Base-by-base conservation (phyloP, 2,329 filamentous ascomycete species). In the Talaromyces sp. region DNA sequence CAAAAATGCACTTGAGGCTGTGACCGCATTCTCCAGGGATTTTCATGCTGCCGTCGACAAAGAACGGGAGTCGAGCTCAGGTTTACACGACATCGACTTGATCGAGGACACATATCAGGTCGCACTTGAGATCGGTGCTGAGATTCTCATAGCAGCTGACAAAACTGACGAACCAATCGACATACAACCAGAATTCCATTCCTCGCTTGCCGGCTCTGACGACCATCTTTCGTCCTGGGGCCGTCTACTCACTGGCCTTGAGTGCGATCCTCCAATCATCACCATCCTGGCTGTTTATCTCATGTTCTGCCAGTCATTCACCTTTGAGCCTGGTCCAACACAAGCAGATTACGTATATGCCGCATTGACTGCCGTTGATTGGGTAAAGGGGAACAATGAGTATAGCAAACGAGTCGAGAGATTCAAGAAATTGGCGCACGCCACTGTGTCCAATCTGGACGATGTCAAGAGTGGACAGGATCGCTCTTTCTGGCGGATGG, bases 331-430 rank as follows among this genome's bases (percentile, higher is more conserved):
- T 19, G 33, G 33, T 35, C 49, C 49, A 41, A 15, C 45, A 4
- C 45, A 61, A 11, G 59, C 45, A 52, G 59, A 61, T 13, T 61
- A 52, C 45, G 59, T 61, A 10, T 61, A 61, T 41, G 19, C 59
- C 3, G 33, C 45, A 10, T 52, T 61, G 45, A 61, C 59, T 61
- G 45, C 43, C 0, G 35, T 61, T 52, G 59, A 61, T 15, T 61
- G 45, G 59, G 31, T 31, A 27, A 61, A 61, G 22, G 59, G 45
- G 3, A 61, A 41, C 8, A 52, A 61, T 31, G 10, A 37, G 19
- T 61, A 35, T 33, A 61, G 33, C 5, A 13, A 61, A 10, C 27
- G 33, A 6, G 22, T 61, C 5, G 45, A 33, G 2, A 39, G 33
- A 3, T 52, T 61, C 19, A 35, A 31, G 13, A 52, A 41, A 9